Base-by-base conservation (phyloP, 345 rosid species). In the Rhodamnia rubescens region DNA sequence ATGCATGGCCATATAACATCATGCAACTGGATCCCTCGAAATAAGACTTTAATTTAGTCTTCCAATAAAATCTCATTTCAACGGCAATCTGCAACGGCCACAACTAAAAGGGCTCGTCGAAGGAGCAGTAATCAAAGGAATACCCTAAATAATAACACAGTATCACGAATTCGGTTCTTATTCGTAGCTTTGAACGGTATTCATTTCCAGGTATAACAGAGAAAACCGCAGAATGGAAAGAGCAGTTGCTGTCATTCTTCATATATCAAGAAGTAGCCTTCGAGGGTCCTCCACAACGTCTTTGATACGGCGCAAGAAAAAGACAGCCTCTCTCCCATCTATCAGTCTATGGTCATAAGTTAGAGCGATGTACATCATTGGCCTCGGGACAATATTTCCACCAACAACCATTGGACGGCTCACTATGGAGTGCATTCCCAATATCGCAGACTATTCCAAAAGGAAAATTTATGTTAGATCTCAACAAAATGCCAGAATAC, bases 311-410 rank as follows among this genome's bases (percentile, higher is more conserved):
- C 96, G 96, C 87, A 94, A 86, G 95, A 94, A 95, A 85, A 93
- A 92, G 83, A 95, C 96, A 1, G 98, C 95, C 92, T 94, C 98
- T 92, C 98, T 95, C 74, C 98, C 98, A 84, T 95, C 98, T 61
- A 95, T 94, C 90, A 95, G 90, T 64, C 97, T 89, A 88, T 95
- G 98, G 88, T 93, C 96, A 84, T 95, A 95, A 18, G 97, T 95
- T 6, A 95, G 90, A 7, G 96, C 97, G 36, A 94, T 88, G 91
- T 93, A 95, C 98, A 95, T 95, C 97, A 95, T 93, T 10, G 96
- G 98, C 92, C 97, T 92, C 3, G 97, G 87, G 51, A 91, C 83
- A 0, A 95, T 64, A 26, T 88, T 88, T 50, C 95, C 95, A 22
- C 94, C 97, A 74, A 93, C 95, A 55, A 94, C 98, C 98, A 94